phyloP scores from a whole-genome alignment of 495 filamentous ascomycete species.

The Mycothermus thermophilus region DNA sequence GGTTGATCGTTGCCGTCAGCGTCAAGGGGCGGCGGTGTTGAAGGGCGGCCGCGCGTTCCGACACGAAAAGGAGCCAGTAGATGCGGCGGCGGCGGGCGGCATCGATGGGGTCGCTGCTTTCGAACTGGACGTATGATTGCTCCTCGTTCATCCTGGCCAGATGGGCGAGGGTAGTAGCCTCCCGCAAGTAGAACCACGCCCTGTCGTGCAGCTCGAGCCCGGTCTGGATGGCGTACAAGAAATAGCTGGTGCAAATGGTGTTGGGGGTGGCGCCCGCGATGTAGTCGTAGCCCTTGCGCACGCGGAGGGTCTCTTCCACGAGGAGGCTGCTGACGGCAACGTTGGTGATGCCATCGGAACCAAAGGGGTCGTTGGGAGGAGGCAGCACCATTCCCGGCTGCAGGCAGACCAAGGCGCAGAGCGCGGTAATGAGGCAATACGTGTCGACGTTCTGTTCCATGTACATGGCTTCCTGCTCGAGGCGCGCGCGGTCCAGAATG shows the following conservation, averaged over 20 bases:
- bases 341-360: constrained; percentile 38
- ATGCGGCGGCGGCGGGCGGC: constrained; percentile 42
- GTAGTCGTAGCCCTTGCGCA: constrained; percentile 61
- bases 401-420: constrained; percentile 77
- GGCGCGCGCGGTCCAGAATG: constrained; percentile 53
- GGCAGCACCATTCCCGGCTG: constrained; percentile 61
- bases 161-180: constrained; percentile 50
- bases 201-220: constrained; percentile 57
- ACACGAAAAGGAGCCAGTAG: constrained; percentile 60
- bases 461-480: constrained; percentile 50
- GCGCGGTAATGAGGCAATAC: constrained; percentile 64
- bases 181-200: constrained; percentile 60
- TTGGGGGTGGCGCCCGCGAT: constrained; percentile 55
- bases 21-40: constrained; percentile 55
- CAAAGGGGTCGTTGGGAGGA: constrained; percentile 32
- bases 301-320: constrained; percentile 60
- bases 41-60: constrained; percentile 68
- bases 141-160: constrained; percentile 50
- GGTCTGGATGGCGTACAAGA: constrained; percentile 63
- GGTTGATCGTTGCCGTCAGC: constrained; percentile 44
- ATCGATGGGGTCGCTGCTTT: constrained; percentile 38
- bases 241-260: constrained; percentile 63
- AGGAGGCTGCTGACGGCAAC: constrained; percentile 47
- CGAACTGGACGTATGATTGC: constrained; percentile 40
- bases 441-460: constrained; percentile 54